Evolutionary conservation across 2,329 filamentous ascomycete genomes (phyloP).

Genomic region (Aspergillus transmontanensis): DNA sequence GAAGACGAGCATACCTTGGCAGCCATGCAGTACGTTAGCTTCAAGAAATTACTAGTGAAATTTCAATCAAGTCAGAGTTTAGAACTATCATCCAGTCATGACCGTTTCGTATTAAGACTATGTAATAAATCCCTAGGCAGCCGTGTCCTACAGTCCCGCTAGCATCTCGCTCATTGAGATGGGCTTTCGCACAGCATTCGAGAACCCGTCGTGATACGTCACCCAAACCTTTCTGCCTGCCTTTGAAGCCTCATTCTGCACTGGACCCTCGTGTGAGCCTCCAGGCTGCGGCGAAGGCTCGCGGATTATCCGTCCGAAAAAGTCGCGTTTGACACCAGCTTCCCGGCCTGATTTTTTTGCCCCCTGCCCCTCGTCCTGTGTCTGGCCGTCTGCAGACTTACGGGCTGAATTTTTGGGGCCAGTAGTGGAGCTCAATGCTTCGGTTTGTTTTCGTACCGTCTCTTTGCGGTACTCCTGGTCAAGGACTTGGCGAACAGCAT

Average conservation of each 20-base stretch:
- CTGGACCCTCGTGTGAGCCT: conserved; percentile 30
- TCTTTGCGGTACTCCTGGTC: conserved; percentile 86
- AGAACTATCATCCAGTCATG: background rate
- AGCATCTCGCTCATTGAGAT: conserved; percentile 80
- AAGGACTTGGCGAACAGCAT: conserved; percentile 87
- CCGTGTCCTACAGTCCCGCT: conserved; percentile 38
- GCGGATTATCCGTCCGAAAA: conserved; percentile 75
- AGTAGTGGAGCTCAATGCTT: conserved; percentile 49
- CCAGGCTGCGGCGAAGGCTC: conserved; percentile 45
- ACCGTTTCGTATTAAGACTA: background rate
- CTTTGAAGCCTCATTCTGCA: conserved; percentile 35
- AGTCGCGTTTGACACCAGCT: conserved; percentile 68
- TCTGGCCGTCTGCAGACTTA: conserved; percentile 38
- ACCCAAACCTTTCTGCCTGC: conserved; percentile 73
- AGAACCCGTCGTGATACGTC: conserved; percentile 85
- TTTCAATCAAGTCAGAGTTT: background rate
- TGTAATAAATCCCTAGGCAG: background rate
- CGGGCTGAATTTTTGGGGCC: conserved; percentile 27
- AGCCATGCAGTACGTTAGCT: background rate
- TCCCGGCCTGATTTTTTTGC: conserved; percentile 33
- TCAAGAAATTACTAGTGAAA: background rate
- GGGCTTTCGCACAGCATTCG: conserved; percentile 88
- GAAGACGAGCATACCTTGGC: background rate
- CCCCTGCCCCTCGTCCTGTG: conserved; percentile 21
- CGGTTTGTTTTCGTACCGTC: conserved; percentile 65